Conservation (phyloP, 2,329 filamentous ascomycete species). For the Botryotinia convoluta region DNA sequence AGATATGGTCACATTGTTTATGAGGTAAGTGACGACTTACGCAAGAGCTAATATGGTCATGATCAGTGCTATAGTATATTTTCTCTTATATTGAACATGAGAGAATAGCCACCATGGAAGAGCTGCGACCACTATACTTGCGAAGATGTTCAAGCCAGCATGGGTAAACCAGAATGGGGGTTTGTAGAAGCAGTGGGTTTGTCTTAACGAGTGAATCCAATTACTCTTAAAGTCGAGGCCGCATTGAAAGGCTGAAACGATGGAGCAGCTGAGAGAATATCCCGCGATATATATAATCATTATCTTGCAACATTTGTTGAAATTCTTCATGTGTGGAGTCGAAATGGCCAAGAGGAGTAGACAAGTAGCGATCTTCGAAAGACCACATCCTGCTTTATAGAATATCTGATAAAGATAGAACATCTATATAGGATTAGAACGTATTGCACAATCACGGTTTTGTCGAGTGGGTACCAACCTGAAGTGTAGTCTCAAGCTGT, state of each 20-base stretch:
- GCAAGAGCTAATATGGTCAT: conserved; percentile 20
- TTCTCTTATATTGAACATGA: conserved; percentile 22
- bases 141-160: conserved; percentile 22
- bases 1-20: background rate
- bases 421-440: conserved; percentile 22
- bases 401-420: conserved; percentile 26
- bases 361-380: conserved; percentile 25
- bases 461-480: background rate
- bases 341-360: conserved; percentile 25
- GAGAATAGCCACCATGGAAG: conserved; percentile 23
- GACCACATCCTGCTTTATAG: conserved; percentile 23
- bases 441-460: background rate
- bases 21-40: conserved; percentile 2
- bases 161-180: conserved; percentile 25
- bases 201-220: conserved; percentile 18
- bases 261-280: conserved; percentile 15
- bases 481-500: background rate
- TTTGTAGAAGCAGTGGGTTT: conserved; percentile 24
- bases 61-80: conserved; percentile 18
- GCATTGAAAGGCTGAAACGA: conserved; percentile 26
- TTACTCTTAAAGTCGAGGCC: conserved; percentile 21
- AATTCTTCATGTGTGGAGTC: conserved; percentile 21
- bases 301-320: conserved; percentile 20
- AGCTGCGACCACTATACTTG: conserved; percentile 16
- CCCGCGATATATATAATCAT: conserved; percentile 23